phyloP scores from a whole-genome alignment of 148 eudicot genomes.

The Euryodendron excelsum region DNA sequence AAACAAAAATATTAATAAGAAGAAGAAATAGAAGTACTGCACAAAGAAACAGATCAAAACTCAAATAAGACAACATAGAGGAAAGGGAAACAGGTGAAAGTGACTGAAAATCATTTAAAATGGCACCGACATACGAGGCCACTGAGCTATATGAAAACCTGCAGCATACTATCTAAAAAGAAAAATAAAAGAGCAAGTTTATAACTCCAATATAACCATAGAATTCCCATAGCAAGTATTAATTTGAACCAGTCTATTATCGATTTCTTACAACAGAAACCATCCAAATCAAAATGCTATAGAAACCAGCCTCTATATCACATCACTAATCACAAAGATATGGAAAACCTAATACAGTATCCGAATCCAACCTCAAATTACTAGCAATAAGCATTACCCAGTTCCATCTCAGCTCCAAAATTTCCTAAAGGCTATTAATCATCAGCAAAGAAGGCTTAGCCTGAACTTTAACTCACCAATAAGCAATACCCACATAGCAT shows the following conservation, averaged over 20 bases:
- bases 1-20: too few species aligned
- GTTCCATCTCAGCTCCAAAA: neutral
- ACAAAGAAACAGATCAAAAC: neutral
- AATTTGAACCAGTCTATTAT: neutral
- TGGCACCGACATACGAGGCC: neutral
- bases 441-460: neutral
- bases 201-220: neutral
- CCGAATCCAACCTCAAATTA: slow-evolving; percentile 2
- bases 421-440: neutral
- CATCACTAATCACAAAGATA: neutral
- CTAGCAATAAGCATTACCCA: slow-evolving; percentile 2
- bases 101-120: neutral
- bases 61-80: too few species aligned
- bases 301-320: neutral
- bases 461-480: neutral
- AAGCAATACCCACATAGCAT: neutral
- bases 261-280: neutral
- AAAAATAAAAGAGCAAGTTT: neutral
- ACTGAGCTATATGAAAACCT: neutral
- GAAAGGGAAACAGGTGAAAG: too few species aligned
- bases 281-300: neutral
- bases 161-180: neutral
- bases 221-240: neutral
- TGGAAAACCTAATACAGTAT: neutral
- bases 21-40: neutral